Evolutionary conservation across 1,139 yeast species (phyloP).

Genomic region (Yamadazyma jaroonii): DNA sequence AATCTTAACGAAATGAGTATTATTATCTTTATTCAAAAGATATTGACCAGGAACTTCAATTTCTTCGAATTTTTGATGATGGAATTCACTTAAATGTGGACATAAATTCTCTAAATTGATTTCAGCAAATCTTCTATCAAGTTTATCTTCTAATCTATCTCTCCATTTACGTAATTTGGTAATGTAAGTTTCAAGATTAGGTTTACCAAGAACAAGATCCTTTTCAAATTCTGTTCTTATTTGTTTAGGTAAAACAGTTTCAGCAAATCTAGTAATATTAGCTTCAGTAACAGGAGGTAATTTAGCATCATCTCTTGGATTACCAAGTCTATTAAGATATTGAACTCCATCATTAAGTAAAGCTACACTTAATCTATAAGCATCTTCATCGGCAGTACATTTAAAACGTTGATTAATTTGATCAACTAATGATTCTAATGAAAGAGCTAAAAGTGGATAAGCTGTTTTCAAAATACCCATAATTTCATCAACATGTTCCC

Average conservation of each 20-base stretch:
- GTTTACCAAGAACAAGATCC: conserved; percentile 85
- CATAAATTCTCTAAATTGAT: conserved; percentile 85
- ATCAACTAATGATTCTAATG: conserved; percentile 91
- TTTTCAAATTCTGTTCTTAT: conserved; percentile 88
- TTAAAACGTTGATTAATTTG: conserved; percentile 94
- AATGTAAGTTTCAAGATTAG: conserved; percentile 85
- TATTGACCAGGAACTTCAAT: conserved; percentile 98
- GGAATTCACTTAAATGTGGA: conserved; percentile 95
- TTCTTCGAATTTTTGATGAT: conserved; percentile 96
- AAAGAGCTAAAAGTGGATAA: conserved; percentile 87
- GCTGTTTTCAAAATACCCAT: conserved; percentile 96
- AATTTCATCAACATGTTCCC: conserved; percentile 94
- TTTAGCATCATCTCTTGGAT: conserved; percentile 84
- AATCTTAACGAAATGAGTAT: conserved; percentile 85
- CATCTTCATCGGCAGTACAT: conserved; percentile 94
- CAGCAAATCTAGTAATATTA: conserved; percentile 86
- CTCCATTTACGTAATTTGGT: conserved; percentile 87
- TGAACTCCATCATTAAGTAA: conserved; percentile 91
- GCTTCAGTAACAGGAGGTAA: conserved; percentile 92
- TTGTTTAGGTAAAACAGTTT: conserved; percentile 86
- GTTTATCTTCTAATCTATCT: conserved; percentile 84
- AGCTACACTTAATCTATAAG: conserved; percentile 90
- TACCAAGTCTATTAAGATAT: conserved; percentile 76
- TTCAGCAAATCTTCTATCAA: conserved; percentile 77
- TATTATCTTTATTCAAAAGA: conserved; percentile 76